Base-by-base conservation (phyloP, 768 basidiomycete species). In the Suillus tomentosus region DNA sequence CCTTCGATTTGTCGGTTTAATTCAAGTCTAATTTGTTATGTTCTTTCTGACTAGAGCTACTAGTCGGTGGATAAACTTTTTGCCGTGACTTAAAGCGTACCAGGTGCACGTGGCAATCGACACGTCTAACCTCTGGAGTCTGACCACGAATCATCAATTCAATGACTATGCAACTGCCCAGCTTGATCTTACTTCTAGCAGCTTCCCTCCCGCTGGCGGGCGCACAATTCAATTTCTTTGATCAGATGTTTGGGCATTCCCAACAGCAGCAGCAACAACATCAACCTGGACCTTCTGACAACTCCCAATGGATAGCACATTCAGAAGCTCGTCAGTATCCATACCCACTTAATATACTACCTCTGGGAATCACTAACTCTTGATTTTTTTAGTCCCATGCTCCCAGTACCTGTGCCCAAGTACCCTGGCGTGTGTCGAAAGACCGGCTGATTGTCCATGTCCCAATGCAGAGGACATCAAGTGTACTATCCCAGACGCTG, bases 161-260 rank as follows among this genome's bases (percentile, higher is more conserved):
- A 39, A 62, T 36, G 14, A 36, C 45, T 22, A 76, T 69, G 74
- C 69, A 51, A 48, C 59, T 62, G 47, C 61, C 17, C 11, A 37
- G 58, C 34, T 55, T 63, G 31, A 62, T 40, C n/a, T 50, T 39
- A 19, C 42, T 69, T 45, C 63, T 75, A 17, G 45, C 72, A 27
- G 61, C 61, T 36, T 72, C 67, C 11, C 48, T 74, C 17, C 66
- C 76, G 17, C 54, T 79, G 51, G 83, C 74, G 39, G 76, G 78
- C 17, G 88, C 86, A n/a, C 90, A 93, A 69, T 93, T 92, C 74
- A 81, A 85, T 54, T 90, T 92, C 75, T 94, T 94, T 70, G 86
- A 89, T 65, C 85, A 88, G 48, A 87, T 92, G 85, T 93, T 91
- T 69, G 85, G 86, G 40, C 68, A 68, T 48, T 80, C 84, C 27